Evolutionary conservation across 2,329 filamentous ascomycete species (phyloP).

Genomic region (Fusarium haematococcum): DNA sequence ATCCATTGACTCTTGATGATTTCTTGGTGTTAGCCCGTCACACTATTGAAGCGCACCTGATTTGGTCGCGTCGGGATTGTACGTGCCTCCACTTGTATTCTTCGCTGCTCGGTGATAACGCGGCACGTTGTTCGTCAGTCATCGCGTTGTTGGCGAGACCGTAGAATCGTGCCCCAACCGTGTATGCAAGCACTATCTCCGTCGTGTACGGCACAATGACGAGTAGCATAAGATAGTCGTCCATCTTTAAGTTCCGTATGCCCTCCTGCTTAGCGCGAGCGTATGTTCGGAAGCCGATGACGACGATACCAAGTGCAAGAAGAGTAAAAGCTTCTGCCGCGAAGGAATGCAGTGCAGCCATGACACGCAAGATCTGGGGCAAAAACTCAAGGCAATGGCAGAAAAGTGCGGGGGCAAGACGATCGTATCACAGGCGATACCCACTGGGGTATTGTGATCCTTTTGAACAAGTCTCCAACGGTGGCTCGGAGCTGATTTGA

Average conservation of each 20-base stretch:
- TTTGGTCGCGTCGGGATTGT: neutral
- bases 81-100: constrained; percentile 51
- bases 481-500: neutral
- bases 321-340: constrained; percentile 50
- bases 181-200: constrained; percentile 41
- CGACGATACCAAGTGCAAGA: constrained; percentile 57
- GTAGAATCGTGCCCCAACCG: constrained; percentile 52
- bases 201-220: constrained; percentile 22
- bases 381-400: neutral
- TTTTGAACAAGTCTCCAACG: neutral
- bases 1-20: constrained; percentile 53
- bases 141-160: constrained; percentile 63
- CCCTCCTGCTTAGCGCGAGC: constrained; percentile 56
- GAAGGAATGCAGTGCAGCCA: constrained; percentile 10
- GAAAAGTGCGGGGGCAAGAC: neutral
- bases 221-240: constrained; percentile 59
- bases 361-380: neutral
- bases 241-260: constrained; percentile 48
- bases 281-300: constrained; percentile 61
- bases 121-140: constrained; percentile 58
- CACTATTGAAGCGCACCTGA: neutral
- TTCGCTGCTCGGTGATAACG: constrained; percentile 53
- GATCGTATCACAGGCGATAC: neutral
- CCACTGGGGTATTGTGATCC: neutral
- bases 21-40: neutral